Evolutionary conservation across 768 basidiomycete genomes (phyloP).

Genomic region (Russula griseocarnosa): DNA sequence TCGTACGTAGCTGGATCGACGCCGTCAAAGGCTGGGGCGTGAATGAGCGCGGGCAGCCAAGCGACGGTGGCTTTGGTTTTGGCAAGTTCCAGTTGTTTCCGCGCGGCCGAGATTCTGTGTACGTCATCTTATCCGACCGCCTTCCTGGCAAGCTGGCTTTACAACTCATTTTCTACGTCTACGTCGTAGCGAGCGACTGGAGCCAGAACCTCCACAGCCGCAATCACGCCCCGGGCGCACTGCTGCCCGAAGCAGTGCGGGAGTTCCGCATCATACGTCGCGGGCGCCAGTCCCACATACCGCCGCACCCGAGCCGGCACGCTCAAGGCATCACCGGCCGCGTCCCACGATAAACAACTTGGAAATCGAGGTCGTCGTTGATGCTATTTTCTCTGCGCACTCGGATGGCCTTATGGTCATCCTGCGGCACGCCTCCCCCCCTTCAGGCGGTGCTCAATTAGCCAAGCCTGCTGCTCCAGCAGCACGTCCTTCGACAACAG

Average conservation of each 20-base stretch:
- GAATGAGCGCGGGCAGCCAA: conserved; percentile 77
- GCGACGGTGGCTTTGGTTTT: conserved; percentile 81
- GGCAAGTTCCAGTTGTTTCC: conserved; percentile 59
- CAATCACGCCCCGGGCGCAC: conserved; percentile 12
- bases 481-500: background rate
- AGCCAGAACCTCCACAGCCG: conserved; percentile 16
- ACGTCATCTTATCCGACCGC: conserved; percentile 25
- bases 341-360: background rate
- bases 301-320: background rate
- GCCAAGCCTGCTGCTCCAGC: background rate
- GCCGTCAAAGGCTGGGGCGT: conserved; percentile 80
- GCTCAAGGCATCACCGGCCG: background rate
- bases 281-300: conserved; percentile 1
- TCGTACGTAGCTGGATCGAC: conserved; percentile 70
- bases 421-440: conserved; percentile 47
- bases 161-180: background rate
- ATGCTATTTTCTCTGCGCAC: conserved; percentile 82
- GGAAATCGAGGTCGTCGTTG: conserved; percentile 52
- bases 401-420: conserved; percentile 83
- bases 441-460: background rate
- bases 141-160: background rate
- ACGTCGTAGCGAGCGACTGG: conserved; percentile 19
- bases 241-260: background rate
- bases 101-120: conserved; percentile 63
- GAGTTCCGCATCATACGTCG: background rate